Evolutionary conservation across 495 filamentous ascomycete genomes (phyloP).

Genomic region (Neurospora sp.): DNA sequence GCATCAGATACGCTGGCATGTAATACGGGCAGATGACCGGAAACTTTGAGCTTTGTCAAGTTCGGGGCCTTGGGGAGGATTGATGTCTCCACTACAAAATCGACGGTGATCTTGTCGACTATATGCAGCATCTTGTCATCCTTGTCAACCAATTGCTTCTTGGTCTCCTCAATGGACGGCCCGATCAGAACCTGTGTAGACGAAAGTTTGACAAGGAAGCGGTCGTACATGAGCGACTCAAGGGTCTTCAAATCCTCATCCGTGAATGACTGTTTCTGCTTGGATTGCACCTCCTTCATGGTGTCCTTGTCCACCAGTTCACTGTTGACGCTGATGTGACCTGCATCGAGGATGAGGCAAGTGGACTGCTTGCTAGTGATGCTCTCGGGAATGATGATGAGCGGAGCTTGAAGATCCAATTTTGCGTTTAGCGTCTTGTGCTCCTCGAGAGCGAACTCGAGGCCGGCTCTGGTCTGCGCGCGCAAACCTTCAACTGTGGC

Average conservation of each 20-base stretch:
- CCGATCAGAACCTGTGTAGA: conserved; percentile 93
- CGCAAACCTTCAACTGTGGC: conserved; percentile 89
- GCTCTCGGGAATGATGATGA: conserved; percentile 92
- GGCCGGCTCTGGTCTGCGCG: conserved; percentile 87
- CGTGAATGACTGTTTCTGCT: conserved; percentile 78
- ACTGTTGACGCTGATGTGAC: conserved; percentile 88
- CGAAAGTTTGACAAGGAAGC: conserved; percentile 81
- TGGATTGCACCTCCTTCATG: conserved; percentile 77
- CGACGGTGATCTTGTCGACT: conserved; percentile 92
- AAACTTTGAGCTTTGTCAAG: conserved; percentile 83
- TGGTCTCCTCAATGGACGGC: conserved; percentile 84
- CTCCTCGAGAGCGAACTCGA: conserved; percentile 92
- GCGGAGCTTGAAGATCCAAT: conserved; percentile 85
- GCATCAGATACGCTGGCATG: conserved; percentile 86
- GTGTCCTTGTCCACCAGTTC: conserved; percentile 86
- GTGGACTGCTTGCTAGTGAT: conserved; percentile 69
- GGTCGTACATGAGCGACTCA: conserved; percentile 90
- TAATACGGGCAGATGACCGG: conserved; percentile 82
- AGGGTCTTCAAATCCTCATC: conserved; percentile 81
- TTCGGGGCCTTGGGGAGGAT: conserved; percentile 91
- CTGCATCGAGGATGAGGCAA: conserved; percentile 90
- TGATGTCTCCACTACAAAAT: conserved; percentile 84
- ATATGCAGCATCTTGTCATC: conserved; percentile 72
- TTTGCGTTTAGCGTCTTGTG: conserved; percentile 97
- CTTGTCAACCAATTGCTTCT: conserved; percentile 64